Conservation (phyloP, 192 early-diverging fungal species). For the Coemansia sp. region DNA sequence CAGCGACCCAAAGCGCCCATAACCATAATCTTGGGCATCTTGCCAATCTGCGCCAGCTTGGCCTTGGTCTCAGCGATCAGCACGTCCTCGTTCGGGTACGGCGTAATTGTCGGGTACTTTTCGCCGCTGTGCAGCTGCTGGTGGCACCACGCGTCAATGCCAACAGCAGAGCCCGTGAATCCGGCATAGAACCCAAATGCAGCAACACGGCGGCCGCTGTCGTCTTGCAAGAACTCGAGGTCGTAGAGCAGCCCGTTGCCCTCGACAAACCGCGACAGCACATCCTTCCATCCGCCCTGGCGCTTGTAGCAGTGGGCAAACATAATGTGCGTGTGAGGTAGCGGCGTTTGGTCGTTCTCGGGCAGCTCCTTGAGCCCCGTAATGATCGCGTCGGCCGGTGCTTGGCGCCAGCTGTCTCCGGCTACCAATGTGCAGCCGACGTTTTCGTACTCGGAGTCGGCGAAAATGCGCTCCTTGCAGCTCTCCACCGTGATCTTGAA, state of each 20-base stretch:
- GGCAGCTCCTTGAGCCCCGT: conserved; percentile 97
- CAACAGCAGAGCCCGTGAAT: conserved; percentile 91
- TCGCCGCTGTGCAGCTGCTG: conserved; percentile 58
- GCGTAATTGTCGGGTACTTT: conserved; percentile 72
- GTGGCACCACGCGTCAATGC: conserved; percentile 88
- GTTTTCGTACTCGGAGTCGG: conserved; percentile 82
- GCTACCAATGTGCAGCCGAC: conserved; percentile 79
- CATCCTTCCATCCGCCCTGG: conserved; percentile 91
- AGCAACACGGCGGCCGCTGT: conserved; percentile 82
- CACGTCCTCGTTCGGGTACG: conserved; percentile 79
- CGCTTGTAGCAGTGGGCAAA: conserved; percentile 98
- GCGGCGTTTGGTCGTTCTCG: conserved; percentile 84
- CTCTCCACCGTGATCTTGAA: conserved; percentile 91
- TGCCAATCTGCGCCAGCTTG: conserved; percentile 58
- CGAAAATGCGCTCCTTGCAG: conserved; percentile 80
- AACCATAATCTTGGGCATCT: conserved; percentile 84
- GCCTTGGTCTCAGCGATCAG: conserved; percentile 71
- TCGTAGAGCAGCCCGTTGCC: conserved; percentile 88
- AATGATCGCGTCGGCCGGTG: conserved; percentile 89
- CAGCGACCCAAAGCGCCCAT: conserved; percentile 97
- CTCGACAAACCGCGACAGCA: conserved; percentile 76
- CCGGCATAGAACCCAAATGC: conserved; percentile 98
- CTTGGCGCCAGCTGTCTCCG: conserved; percentile 77
- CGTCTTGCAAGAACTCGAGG: conserved; percentile 90
- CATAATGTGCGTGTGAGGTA: conserved; percentile 92